phyloP scores from a whole-genome alignment of 164 flowering plant genomes.

The Aristolochia contorta region DNA sequence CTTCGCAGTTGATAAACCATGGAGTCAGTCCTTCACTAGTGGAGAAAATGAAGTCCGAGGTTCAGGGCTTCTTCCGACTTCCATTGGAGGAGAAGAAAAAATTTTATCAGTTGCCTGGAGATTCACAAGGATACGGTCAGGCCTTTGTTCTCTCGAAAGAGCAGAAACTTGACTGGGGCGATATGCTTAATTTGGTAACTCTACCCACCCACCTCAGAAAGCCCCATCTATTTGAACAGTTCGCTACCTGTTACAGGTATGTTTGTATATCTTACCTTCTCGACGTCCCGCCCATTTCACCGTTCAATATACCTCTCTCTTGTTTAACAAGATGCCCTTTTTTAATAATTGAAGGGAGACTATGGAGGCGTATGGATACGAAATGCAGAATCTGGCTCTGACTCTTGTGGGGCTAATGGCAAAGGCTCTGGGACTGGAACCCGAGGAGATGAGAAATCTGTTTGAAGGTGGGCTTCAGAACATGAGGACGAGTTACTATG shows the following conservation, averaged over 20 bases:
- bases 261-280: not conserved
- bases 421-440: constrained; percentile 19
- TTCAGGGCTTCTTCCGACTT: constrained; percentile 26
- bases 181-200: constrained; percentile 24
- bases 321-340: not conserved
- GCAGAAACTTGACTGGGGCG: constrained; percentile 48
- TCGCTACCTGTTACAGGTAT: constrained; percentile 32
- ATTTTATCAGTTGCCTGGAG: constrained; percentile 23
- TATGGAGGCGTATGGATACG: constrained; percentile 28
- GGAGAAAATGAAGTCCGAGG: constrained; percentile 31
- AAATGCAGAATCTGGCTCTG: constrained; percentile 13
- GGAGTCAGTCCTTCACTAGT: constrained; percentile 22
- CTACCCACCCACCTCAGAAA: constrained; percentile 19
- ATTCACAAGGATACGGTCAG: constrained; percentile 44
- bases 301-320: not conserved
- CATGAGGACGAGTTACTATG: constrained; percentile 31
- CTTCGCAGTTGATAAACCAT: constrained; percentile 37
- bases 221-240: constrained; percentile 21
- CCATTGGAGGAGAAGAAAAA: constrained; percentile 38
- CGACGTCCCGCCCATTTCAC: not conserved
- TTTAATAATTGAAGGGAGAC: constrained; percentile 17
- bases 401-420: constrained; percentile 21
- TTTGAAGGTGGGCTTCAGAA: constrained; percentile 18
- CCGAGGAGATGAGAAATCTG: constrained; percentile 15
- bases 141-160: constrained; percentile 39